Evolutionary conservation across 2,329 filamentous ascomycete species (phyloP).

Genomic region (Exophiala mesophila): DNA sequence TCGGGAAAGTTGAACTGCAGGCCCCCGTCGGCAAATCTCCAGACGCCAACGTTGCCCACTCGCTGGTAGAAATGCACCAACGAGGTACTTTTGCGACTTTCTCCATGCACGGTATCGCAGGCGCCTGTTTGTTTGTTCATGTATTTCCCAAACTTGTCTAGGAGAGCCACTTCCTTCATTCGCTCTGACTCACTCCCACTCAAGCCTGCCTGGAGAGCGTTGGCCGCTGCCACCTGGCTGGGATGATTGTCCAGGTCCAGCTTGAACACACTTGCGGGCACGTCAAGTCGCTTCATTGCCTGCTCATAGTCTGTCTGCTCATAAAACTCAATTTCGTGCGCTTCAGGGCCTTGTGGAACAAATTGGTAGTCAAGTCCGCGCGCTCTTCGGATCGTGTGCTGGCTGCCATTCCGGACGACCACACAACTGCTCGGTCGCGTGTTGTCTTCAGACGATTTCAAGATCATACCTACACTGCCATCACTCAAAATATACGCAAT

Average conservation of each 20-base stretch:
- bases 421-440: conserved; percentile 42
- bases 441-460: conserved; percentile 40
- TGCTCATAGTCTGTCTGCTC: conserved; percentile 39
- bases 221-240: conserved; percentile 24
- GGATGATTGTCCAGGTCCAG: conserved; percentile 20
- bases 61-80: conserved; percentile 50
- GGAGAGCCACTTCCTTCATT: conserved; percentile 44
- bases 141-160: conserved; percentile 49
- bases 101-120: conserved; percentile 31
- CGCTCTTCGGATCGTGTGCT: conserved; percentile 43
- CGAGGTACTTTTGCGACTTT: conserved; percentile 30
- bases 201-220: conserved; percentile 26
- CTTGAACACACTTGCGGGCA: conserved; percentile 37
- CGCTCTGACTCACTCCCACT: conserved; percentile 40
- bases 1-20: conserved; percentile 52
- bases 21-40: conserved; percentile 47
- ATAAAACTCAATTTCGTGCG: conserved; percentile 43
- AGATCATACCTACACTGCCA: conserved; percentile 47
- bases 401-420: conserved; percentile 43
- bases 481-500: conserved; percentile 50
- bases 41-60: conserved; percentile 49
- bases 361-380: conserved; percentile 40
- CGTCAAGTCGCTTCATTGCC: conserved; percentile 38
- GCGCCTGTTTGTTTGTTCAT: conserved; percentile 46
- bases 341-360: conserved; percentile 33